A percentile compares a stretch with the other conserved stretches of the same genome.
These are phyloP conservation scores for Fusarium transvaalense DNA, from an alignment of 2,329 filamentous ascomycete species.

Conservation along the genomic window DNA sequence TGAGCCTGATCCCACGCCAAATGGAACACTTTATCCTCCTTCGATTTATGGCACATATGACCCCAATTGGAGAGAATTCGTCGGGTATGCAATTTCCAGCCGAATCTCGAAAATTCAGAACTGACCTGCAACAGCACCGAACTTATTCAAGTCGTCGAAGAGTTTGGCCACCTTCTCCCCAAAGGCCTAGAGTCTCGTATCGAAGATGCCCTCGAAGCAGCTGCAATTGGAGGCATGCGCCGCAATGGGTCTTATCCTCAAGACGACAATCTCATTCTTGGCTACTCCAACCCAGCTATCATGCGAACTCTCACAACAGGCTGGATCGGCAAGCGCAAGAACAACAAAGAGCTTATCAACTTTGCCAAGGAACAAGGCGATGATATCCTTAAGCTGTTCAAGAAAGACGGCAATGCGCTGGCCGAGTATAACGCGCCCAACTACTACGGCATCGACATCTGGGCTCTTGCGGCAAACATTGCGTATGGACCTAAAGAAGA, in stretches of 20 bases:
- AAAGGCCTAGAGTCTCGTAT: conserved; percentile 13
- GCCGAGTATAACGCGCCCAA: conserved; percentile 23
- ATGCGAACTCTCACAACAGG: conserved; percentile 57
- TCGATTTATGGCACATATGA: conserved; percentile 19
- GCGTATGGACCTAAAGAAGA: conserved; percentile 19
- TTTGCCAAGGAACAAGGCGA: conserved; percentile 55
- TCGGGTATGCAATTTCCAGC: neutral
- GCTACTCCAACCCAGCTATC: conserved; percentile 57
- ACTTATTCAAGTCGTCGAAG: conserved; percentile 19
- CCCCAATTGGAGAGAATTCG: conserved; percentile 23
- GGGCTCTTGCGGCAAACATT: conserved; percentile 20
- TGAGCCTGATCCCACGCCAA: conserved; percentile 18
- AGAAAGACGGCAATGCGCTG: neutral
- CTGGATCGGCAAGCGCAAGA: conserved; percentile 56
- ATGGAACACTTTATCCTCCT: conserved; percentile 14
- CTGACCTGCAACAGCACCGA: neutral
- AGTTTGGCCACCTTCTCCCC: conserved; percentile 5
- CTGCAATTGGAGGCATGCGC: conserved; percentile 23
- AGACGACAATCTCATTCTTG: conserved; percentile 45
- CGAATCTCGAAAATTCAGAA: fast-evolving
- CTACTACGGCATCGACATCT: conserved; percentile 20
- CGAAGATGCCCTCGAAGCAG: conserved; percentile 8
- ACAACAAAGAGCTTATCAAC: conserved; percentile 53
- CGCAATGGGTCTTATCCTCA: conserved; percentile 14
- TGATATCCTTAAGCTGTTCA: conserved; percentile 50